phyloP scores from a whole-genome alignment of 2,329 filamentous ascomycete species.

The Trichoderma sp. region DNA sequence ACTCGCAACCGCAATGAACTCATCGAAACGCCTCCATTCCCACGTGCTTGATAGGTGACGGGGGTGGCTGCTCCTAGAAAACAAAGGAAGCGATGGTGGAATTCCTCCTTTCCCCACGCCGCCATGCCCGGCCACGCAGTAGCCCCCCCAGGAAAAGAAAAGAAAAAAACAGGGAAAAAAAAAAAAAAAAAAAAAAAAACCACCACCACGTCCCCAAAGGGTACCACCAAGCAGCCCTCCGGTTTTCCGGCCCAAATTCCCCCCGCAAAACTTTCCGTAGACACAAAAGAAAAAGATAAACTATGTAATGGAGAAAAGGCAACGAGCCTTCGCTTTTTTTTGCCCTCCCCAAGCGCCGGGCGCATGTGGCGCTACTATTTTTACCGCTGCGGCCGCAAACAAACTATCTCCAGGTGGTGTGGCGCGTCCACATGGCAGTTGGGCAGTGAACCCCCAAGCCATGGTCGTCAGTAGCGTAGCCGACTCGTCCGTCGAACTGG shows the following conservation, averaged over 20 bases:
- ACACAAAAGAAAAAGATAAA: not conserved
- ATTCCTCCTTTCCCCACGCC: not conserved
- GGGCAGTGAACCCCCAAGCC: conserved; percentile 2
- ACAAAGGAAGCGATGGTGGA: not conserved
- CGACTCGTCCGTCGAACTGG: not conserved
- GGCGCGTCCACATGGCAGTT: conserved; percentile 6
- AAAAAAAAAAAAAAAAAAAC: no score
- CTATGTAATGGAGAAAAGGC: not conserved
- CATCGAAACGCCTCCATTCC: not conserved
- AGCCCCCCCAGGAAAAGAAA: no score
- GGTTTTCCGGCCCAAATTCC: not conserved
- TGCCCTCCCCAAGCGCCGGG: not conserved
- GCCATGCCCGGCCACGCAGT: no score
- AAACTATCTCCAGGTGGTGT: not conserved
- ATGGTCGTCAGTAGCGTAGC: not conserved
- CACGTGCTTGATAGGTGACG: conserved; percentile 6
- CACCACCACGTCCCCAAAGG: no score
- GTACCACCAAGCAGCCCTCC: no score
- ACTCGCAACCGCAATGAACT: not conserved
- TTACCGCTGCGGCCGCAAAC: conserved; percentile 12
- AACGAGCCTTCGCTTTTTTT: conserved; percentile 8
- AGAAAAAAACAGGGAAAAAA: not conserved
- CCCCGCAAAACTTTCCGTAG: conserved; percentile 11
- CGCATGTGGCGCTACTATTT: conserved; percentile 11
- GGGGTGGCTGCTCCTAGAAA: not conserved